A percentile compares a stretch with the other conserved stretches of the same genome.
Evolutionary conservation across 139 green algal species (phyloP).

Genomic region (Asterochloris erici): DNA sequence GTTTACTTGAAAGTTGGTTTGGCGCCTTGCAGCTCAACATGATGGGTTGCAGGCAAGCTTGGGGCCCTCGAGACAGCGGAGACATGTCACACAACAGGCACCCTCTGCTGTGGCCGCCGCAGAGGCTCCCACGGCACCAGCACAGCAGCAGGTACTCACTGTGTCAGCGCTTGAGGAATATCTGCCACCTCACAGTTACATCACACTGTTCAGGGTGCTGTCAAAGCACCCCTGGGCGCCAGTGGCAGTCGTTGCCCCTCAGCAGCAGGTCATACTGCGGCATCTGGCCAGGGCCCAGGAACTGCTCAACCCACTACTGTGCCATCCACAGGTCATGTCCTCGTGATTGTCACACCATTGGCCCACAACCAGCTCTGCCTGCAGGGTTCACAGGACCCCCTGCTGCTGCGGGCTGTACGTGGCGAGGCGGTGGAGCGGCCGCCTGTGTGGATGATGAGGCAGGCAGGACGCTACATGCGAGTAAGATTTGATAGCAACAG

Average conservation of each 20-base stretch:
- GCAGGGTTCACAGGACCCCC: slow-evolving; percentile 28
- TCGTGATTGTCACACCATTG: too few relatives aligned
- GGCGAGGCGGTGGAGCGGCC: slow-evolving; percentile 80
- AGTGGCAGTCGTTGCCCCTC: background rate
- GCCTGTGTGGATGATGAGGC: slow-evolving; percentile 98
- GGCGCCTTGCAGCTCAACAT: too few relatives aligned
- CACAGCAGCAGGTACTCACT: background rate
- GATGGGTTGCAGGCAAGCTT: too few relatives aligned
- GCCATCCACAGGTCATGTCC: too few relatives aligned
- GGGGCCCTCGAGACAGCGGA: too few relatives aligned
- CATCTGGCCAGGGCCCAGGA: too few relatives aligned
- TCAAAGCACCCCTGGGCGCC: too few relatives aligned
- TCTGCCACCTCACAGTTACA: background rate
- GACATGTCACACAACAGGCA: too few relatives aligned
- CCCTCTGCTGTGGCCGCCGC: background rate
- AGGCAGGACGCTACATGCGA: slow-evolving; percentile 95
- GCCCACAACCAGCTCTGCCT: background rate
- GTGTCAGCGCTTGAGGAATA: background rate
- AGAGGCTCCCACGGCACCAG: background rate
- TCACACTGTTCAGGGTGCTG: background rate
- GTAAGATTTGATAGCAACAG: slow-evolving; percentile 22
- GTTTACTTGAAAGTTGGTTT: too few relatives aligned
- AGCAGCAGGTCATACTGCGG: too few relatives aligned
- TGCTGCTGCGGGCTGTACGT: slow-evolving; percentile 80
- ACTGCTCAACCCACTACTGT: too few relatives aligned